Evolutionary conservation across 2,329 filamentous ascomycete species (phyloP), one percentile per base, ranked within the genome.

Genomic region (Fusarium sp.): DNA sequence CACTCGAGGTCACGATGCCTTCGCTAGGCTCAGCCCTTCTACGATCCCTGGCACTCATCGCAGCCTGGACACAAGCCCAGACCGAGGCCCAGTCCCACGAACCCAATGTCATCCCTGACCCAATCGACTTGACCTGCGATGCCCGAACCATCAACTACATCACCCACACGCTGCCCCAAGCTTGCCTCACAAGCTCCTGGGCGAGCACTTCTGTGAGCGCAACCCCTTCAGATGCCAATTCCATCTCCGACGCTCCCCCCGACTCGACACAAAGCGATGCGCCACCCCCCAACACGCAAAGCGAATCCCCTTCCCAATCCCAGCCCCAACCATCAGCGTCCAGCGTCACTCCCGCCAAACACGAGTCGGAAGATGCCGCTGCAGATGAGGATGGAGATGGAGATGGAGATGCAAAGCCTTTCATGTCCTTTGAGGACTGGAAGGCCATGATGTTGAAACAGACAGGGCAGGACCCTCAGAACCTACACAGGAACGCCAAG

Each of bases 361-460:
- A 75, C 26, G 42, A 62, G 20, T 54, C 65, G 14, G 70, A 72
- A 48, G 76, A 74, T 57, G 62, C 63, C 20, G 48, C 50, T 4
- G 69, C 42, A 35, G 79, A 80, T 32, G n/a, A n/a, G n/a, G n/a
- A n/a, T n/a, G 76, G 28, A 28, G 28, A 28, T 22, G 72, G 42
- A 28, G 79, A 80, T 30, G 76, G 78, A 26, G 74, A 77, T 20
- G 72, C 77, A 17, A 78, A 79, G 11, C 74, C 95, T 12, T 98
- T 98, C 81, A 90, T 98, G 77, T 98, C 96, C 0, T 99, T 99
- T 77, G 96, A 98, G 81, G 96, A 98, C 78, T 99, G 96, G 96
- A 98, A 98, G 84, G 94, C 93, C 79, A 93, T 95, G 86, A 98
- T 97, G 84, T 85, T 98, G 24, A 93, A 92, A 58, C 94, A 94